A percentile compares a stretch with the other conserved stretches of the same genome.
These are phyloP conservation scores for Suhomyces bribrorum DNA, from an alignment of 1,139 yeast species.

Conservation along the genomic window DNA sequence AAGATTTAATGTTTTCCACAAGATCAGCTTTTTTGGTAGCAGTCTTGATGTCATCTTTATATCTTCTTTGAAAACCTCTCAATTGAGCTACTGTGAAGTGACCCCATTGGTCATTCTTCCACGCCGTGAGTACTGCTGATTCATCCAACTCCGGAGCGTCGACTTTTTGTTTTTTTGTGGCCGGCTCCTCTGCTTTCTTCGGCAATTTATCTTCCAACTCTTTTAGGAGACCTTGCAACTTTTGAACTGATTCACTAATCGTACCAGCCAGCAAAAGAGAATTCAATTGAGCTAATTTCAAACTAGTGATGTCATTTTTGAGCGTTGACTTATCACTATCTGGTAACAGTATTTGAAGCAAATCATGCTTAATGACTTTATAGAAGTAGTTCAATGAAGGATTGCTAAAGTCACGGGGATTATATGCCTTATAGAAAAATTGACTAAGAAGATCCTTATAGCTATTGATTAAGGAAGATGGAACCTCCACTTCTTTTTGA, in stretches of 20 bases:
- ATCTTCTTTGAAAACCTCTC: conserved; percentile 34
- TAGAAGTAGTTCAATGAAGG: conserved; percentile 72
- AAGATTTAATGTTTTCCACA: conserved; percentile 39
- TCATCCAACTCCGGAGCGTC: conserved; percentile 31
- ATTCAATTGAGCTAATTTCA: conserved; percentile 18
- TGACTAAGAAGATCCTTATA: conserved; percentile 41
- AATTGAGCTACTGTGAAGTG: conserved; percentile 45
- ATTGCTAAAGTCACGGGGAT: conserved; percentile 62
- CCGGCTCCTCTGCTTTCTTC: conserved; percentile 15
- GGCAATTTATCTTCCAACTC: conserved; percentile 14
- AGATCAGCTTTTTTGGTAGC: conserved; percentile 46
- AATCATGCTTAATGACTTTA: conserved; percentile 62
- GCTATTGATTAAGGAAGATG: conserved; percentile 12
- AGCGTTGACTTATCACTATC: conserved; percentile 25
- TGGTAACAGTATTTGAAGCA: conserved; percentile 60
- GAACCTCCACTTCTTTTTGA: conserved; percentile 7
- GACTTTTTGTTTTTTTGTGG: conserved; percentile 21
- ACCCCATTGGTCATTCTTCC: conserved; percentile 38
- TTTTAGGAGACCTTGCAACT: conserved; percentile 19
- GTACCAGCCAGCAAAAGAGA: conserved; percentile 9
- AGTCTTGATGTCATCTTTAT: conserved; percentile 33
- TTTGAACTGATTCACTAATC: conserved; percentile 13
- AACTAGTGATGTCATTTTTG: conserved; percentile 21
- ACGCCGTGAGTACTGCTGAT: conserved; percentile 37
- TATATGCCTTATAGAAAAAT: conserved; percentile 47